Conservation (phyloP, 345 rosid species). For the Populus tremula region DNA sequence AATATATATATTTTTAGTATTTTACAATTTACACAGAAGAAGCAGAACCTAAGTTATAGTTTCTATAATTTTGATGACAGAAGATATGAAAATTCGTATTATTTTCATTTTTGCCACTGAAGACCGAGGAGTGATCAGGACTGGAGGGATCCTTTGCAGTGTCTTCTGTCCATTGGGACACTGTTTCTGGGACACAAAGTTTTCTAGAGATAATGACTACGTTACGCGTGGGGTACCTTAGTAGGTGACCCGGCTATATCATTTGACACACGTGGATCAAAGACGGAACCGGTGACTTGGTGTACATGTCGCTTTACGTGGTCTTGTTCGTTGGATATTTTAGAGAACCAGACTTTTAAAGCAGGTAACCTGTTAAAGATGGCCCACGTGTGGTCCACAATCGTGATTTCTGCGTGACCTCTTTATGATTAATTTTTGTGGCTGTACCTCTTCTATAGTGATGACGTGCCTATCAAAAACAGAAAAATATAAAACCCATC, state of each 20-base stretch:
- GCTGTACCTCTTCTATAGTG: no score
- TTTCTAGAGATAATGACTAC: constrained; percentile 15
- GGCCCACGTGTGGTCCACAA: constrained; percentile 42
- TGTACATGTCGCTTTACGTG: not conserved
- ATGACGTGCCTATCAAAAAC: no score
- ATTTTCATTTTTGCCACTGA: no score
- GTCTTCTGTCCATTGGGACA: not conserved
- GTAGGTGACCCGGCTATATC: constrained; percentile 2
- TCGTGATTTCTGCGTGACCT: constrained; percentile 35
- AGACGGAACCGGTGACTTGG: constrained; percentile 23
- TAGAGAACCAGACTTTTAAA: not conserved
- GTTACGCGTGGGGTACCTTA: not conserved
- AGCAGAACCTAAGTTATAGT: no score
- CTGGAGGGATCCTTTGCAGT: not conserved
- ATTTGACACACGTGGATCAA: constrained; percentile 32
- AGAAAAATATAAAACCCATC: no score
- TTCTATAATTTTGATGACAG: no score
- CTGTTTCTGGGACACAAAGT: not conserved
- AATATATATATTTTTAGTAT: no score
- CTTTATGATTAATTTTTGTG: not conserved
- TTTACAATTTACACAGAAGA: no score
- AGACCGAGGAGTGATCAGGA: not conserved
- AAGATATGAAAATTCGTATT: no score
- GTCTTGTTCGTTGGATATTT: no score
- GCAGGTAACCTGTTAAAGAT: constrained; percentile 26